Conservation (phyloP, 78 protist species). For the Polysphondylium violaceum region DNA sequence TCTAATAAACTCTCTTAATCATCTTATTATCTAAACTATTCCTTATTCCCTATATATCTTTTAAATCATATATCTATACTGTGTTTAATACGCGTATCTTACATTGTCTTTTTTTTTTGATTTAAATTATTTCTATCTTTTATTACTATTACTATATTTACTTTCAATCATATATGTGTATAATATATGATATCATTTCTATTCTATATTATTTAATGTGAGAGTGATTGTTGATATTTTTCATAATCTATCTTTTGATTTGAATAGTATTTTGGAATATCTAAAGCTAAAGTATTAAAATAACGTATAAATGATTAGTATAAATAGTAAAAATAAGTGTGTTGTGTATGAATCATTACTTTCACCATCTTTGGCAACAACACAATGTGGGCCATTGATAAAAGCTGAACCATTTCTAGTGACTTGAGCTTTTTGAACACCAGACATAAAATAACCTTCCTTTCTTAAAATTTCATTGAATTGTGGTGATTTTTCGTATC, state of each 20-base stretch:
- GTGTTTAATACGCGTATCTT: too few species aligned
- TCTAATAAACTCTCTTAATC: too few species aligned
- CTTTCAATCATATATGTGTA: too few species aligned
- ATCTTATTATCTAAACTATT: too few species aligned
- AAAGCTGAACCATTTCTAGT: not conserved
- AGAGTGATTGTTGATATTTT: too few species aligned
- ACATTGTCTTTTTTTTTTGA: too few species aligned
- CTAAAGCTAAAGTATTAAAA: not conserved
- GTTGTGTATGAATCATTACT: not conserved
- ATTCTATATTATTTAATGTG: too few species aligned
- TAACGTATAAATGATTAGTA: not conserved
- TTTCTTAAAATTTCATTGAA: not conserved
- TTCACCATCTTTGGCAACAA: slow-evolving; percentile 10
- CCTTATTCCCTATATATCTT: too few species aligned
- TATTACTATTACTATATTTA: too few species aligned
- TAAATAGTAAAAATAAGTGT: not conserved
- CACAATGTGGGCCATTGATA: slow-evolving; percentile 31
- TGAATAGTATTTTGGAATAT: slow-evolving; percentile 42
- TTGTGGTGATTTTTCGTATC: slow-evolving; percentile 55
- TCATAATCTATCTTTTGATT: slow-evolving; percentile 25
- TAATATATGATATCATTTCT: too few species aligned
- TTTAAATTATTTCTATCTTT: too few species aligned
- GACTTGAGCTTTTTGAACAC: slow-evolving; percentile 18
- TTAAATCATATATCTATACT: too few species aligned
- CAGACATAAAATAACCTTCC: slow-evolving; percentile 14